Evolutionary conservation across 495 filamentous ascomycete species (phyloP).

Genomic region (Xylaria palmicola): DNA sequence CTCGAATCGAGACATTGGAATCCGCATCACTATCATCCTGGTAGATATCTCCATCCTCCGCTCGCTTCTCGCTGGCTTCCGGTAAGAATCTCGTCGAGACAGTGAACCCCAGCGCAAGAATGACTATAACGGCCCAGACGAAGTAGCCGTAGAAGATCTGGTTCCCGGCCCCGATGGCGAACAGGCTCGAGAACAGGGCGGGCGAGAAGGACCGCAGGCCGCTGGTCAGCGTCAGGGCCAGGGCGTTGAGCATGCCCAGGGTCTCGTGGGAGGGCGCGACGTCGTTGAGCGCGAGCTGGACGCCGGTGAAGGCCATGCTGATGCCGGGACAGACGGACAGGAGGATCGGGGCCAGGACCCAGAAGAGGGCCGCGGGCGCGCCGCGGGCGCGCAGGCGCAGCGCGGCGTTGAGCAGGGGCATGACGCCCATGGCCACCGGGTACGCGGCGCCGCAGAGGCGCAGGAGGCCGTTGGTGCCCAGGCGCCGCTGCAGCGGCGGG

Average conservation of each 20-base stretch:
- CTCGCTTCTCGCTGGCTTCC: slow-evolving; percentile 30
- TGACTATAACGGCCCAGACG: slow-evolving; percentile 61
- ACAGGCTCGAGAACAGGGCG: slow-evolving; percentile 59
- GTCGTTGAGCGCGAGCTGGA: slow-evolving; percentile 69
- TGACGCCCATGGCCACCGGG: slow-evolving; percentile 56
- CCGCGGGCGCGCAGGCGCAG: slow-evolving; percentile 36
- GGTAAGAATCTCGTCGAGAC: slow-evolving; percentile 50
- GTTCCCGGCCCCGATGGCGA: slow-evolving; percentile 56
- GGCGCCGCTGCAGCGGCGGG: slow-evolving; percentile 55
- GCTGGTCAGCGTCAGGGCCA: slow-evolving; percentile 45
- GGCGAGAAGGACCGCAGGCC: slow-evolving; percentile 55
- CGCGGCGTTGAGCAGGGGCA: slow-evolving; percentile 53
- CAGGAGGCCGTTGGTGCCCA: slow-evolving; percentile 62
- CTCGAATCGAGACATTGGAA: not conserved
- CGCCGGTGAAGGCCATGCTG: slow-evolving; percentile 66
- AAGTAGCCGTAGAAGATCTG: slow-evolving; percentile 60
- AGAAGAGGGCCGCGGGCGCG: slow-evolving; percentile 55
- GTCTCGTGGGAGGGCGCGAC: slow-evolving; percentile 57
- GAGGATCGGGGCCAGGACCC: slow-evolving; percentile 45
- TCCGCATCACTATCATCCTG: slow-evolving; percentile 3
- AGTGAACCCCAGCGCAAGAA: slow-evolving; percentile 46
- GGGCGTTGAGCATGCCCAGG: slow-evolving; percentile 63
- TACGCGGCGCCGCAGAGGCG: slow-evolving; percentile 52
- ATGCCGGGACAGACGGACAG: slow-evolving; percentile 56
- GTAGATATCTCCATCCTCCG: slow-evolving; percentile 6